Evolutionary conservation across 1,284 basidiomycete genomes (phyloP).

Genomic region (Moesziomyces parantarcticus): DNA sequence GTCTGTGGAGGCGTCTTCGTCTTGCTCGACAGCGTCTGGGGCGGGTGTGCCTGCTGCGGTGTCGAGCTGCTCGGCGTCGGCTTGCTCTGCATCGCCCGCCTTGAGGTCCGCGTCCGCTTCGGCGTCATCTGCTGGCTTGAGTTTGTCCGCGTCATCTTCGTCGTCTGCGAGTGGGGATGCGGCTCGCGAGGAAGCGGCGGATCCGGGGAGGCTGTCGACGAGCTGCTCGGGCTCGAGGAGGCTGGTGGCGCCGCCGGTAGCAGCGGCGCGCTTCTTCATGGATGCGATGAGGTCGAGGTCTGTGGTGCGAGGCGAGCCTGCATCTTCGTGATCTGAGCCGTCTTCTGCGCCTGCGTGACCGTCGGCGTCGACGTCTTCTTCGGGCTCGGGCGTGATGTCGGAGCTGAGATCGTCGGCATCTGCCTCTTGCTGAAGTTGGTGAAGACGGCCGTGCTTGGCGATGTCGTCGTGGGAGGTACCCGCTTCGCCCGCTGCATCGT

Average conservation of each 20-base stretch:
- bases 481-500: constrained; percentile 6
- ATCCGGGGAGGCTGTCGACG: constrained; percentile 49
- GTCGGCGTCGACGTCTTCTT: constrained; percentile 34
- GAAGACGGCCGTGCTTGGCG: constrained; percentile 28
- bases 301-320: constrained; percentile 34
- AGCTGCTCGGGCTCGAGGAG: constrained; percentile 52
- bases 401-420: constrained; percentile 47
- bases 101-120: constrained; percentile 23
- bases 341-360: constrained; percentile 24
- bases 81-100: constrained; percentile 17
- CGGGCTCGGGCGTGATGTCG: constrained; percentile 49
- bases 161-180: constrained; percentile 44
- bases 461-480: constrained; percentile 2
- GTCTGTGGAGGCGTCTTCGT: constrained; percentile 55
- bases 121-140: constrained; percentile 7
- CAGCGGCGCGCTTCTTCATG: constrained; percentile 61
- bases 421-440: constrained; percentile 28
- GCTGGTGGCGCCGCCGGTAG: constrained; percentile 58
- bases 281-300: constrained; percentile 49
- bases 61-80: constrained; percentile 37
- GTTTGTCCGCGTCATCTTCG: constrained; percentile 39
- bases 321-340: constrained; percentile 37
- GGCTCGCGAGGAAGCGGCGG: constrained; percentile 53
- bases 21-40: constrained; percentile 44
- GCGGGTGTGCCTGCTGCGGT: constrained; percentile 47